phyloP scores from a whole-genome alignment of 1,284 basidiomycete genomes.

The Leccinum pachyderme region DNA sequence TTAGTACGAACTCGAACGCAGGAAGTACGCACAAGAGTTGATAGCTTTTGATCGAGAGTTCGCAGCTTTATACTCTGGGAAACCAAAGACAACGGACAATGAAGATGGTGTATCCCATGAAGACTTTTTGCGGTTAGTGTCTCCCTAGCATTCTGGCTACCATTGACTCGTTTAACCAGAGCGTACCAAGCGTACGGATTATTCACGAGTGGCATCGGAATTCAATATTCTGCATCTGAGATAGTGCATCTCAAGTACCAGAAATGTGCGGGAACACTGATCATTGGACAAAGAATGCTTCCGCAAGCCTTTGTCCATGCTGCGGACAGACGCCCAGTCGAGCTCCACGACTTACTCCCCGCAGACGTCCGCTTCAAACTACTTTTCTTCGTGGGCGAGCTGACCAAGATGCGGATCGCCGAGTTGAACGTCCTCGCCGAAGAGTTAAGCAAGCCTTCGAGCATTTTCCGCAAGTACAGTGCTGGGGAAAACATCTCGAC shows the following conservation, averaged over 20 bases:
- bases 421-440: background rate
- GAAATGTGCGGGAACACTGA: background rate
- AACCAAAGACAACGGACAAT: conserved; percentile 55
- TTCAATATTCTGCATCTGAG: background rate
- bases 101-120: conserved; percentile 65
- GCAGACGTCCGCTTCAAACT: conserved; percentile 1
- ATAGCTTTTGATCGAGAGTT: conserved; percentile 79
- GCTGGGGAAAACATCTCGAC: background rate
- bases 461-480: background rate
- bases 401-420: background rate
- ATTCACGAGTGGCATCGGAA: background rate
- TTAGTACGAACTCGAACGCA: conserved; percentile 63
- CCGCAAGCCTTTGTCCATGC: background rate
- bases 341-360: background rate
- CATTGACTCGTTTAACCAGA: background rate
- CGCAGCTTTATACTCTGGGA: conserved; percentile 76
- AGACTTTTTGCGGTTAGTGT: conserved; percentile 54
- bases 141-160: background rate
- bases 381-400: background rate
- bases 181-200: background rate
- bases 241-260: background rate
- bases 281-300: background rate
- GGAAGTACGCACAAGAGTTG: conserved; percentile 73
- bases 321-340: background rate
- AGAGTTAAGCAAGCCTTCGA: background rate